Evolutionary conservation across 352 stramenopile species (phyloP), one percentile per base, ranked within the genome.

Genomic region (Nothophytophthora sp.): DNA sequence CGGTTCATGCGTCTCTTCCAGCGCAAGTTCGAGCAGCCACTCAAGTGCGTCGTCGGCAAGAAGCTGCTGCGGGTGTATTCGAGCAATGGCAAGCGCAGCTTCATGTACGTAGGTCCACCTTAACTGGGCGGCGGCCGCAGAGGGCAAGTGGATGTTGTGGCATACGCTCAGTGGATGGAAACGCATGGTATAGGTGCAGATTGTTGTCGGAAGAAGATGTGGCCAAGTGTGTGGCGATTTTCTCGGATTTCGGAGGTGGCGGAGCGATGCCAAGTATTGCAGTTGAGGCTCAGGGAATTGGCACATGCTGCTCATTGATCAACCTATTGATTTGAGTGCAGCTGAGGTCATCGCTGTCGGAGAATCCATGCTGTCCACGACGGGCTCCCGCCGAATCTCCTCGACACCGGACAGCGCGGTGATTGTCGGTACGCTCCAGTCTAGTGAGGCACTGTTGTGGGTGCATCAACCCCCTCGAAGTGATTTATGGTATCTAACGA

Each of bases 1-100:
- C 63, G 60, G 9, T 41, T 76, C 16, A 54, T 47, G 9, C 38
- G 56, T 6, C 44, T 81, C 37, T 85, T 77, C 53, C 50, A 59
- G 45, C 54, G 76, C 50, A 77, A 49, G 36, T 83, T 85, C 50
- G 59, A 69, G 33, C 75, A 85, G 60, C 76, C 76, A 25, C 54
- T 67, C n/a, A 76, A 74, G 56, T 79, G 63, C 36, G 46, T 85
- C 43, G 27, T 70, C 7, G 60, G 70, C 22, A 61, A 58, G 41
- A 65, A 63, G 32, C 47, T 81, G 27, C 44, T 84, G 41, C 76
- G 70, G 15, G 39, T 87, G 30, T 73, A 71, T 41, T 83, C 69
- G 10, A 74, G 57, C 53, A 68, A 72, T 29, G 73, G 73, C 29
- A 70, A 56, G 20, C 56, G 49, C 19, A 61, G 18, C 15, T 81